phyloP scores from a whole-genome alignment of 108 stramenopile species.

The Cyclotella choctawhatcheeana region DNA sequence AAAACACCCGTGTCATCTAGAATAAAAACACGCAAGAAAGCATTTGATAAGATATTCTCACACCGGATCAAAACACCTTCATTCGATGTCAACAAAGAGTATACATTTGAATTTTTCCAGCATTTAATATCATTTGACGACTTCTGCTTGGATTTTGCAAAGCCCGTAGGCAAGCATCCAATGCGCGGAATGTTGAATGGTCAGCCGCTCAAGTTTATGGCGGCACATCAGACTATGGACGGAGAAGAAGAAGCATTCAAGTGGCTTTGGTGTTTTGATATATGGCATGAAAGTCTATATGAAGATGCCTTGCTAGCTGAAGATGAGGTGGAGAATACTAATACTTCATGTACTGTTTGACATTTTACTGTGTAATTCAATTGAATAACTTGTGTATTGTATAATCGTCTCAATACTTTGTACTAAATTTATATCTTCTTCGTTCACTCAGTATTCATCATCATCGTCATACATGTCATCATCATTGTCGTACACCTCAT shows the following conservation, averaged over 20 bases:
- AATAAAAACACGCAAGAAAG: slow-evolving; percentile 66
- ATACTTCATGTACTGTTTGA: too few relatives aligned
- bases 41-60: slow-evolving; percentile 63
- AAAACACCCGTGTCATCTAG: slow-evolving; percentile 41
- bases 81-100: slow-evolving; percentile 63
- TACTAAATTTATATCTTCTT: not conserved
- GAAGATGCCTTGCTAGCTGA: slow-evolving; percentile 5
- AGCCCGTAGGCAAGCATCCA: slow-evolving; percentile 60
- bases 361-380: too few relatives aligned
- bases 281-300: slow-evolving; percentile 71
- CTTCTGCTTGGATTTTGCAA: slow-evolving; percentile 72
- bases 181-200: slow-evolving; percentile 65
- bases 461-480: slow-evolving; percentile 32
- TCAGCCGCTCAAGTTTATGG: slow-evolving; percentile 75
- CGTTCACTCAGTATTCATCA: slow-evolving; percentile 11
- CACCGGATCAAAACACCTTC: slow-evolving; percentile 17
- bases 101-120: slow-evolving; percentile 87
- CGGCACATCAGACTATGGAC: slow-evolving; percentile 29
- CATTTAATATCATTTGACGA: slow-evolving; percentile 76
- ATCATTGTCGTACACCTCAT: slow-evolving; percentile 3
- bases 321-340: too few relatives aligned
- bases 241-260: slow-evolving; percentile 8
- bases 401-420: too few relatives aligned
- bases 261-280: slow-evolving; percentile 75
- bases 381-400: too few relatives aligned